Conservation (phyloP, 2,329 filamentous ascomycete species). For the Aspergillus terreus region DNA sequence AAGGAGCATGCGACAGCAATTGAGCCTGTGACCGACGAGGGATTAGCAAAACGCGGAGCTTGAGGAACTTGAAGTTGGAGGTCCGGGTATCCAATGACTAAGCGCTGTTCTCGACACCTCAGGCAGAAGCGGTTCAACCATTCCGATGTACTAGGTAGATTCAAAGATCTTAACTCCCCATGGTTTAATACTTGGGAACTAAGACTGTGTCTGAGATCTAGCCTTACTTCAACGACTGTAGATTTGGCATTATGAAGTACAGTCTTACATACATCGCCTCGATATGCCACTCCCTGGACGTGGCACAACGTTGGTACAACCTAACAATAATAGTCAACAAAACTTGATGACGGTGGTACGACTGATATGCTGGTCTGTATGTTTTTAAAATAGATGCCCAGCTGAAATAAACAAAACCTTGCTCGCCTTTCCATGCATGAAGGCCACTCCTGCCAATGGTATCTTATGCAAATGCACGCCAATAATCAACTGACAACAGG, state of each 20-base stretch:
- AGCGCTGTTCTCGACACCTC: constrained; percentile 7
- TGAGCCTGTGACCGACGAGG: constrained; percentile 11
- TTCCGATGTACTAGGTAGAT: not conserved
- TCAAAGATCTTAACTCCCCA: not conserved
- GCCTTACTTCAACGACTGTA: too few relatives aligned
- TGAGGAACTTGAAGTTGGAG: constrained; percentile 4
- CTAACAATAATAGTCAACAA: too few relatives aligned
- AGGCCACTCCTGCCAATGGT: constrained; percentile 20
- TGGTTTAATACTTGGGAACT: not conserved
- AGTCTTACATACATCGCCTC: too few relatives aligned
- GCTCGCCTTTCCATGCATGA: constrained; percentile 16
- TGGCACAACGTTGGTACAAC: too few relatives aligned
- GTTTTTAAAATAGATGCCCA: not conserved
- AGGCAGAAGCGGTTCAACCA: not conserved
- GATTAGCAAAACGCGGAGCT: constrained; percentile 6
- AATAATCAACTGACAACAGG: constrained; percentile 6
- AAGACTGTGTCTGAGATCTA: not conserved
- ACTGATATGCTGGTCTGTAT: not conserved
- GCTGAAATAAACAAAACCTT: not conserved
- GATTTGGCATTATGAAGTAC: too few relatives aligned
- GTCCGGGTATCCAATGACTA: constrained; percentile 18
- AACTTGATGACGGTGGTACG: not conserved
- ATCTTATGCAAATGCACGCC: constrained; percentile 26
- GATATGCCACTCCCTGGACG: too few relatives aligned
- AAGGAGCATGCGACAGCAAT: constrained; percentile 21